Percentiles rank a stretch among this genome's conserved stretches.
Conservation (phyloP, 2,329 filamentous ascomycete species). For the Fusarium sp. region DNA sequence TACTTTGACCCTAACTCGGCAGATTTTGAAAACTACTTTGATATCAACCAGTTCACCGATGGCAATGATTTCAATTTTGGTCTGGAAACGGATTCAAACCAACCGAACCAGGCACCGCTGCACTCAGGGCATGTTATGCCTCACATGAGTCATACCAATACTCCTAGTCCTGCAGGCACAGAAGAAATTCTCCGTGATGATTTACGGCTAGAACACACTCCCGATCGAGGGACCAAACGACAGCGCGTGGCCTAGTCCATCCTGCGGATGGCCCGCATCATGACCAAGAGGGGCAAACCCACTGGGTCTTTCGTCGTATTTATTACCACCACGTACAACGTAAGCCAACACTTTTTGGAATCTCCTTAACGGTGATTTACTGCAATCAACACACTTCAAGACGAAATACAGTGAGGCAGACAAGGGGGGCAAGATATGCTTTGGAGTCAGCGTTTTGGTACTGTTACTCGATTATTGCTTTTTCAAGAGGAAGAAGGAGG, state of each 20-base stretch:
- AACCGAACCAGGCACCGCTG: conserved; percentile 51
- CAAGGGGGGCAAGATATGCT: neutral
- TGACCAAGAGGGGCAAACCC: neutral
- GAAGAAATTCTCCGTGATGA: conserved; percentile 64
- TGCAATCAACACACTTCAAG: neutral
- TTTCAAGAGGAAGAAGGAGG: neutral
- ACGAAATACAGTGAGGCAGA: neutral
- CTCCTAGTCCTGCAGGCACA: conserved; percentile 61
- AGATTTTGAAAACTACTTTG: conserved; percentile 66
- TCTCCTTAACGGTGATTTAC: neutral
- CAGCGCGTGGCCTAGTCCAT: conserved; percentile 52
- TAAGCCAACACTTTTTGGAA: neutral
- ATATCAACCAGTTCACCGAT: conserved; percentile 58
- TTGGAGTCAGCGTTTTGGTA: conserved; percentile 19
- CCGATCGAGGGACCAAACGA: conserved; percentile 52
- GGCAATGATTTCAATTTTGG: conserved; percentile 65
- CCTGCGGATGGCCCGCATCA: neutral
- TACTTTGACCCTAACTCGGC: conserved; percentile 54
- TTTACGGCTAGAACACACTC: conserved; percentile 45
- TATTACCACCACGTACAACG: conserved; percentile 8
- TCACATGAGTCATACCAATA: conserved; percentile 44
- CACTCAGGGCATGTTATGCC: conserved; percentile 31
- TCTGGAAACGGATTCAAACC: conserved; percentile 54
- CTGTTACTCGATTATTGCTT: conserved; percentile 2
- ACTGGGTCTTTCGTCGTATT: conserved; percentile 5